Evolutionary conservation across 2,329 filamentous ascomycete species (phyloP), one percentile per base, ranked within the genome.

Genomic region (Camillea tinctor): DNA sequence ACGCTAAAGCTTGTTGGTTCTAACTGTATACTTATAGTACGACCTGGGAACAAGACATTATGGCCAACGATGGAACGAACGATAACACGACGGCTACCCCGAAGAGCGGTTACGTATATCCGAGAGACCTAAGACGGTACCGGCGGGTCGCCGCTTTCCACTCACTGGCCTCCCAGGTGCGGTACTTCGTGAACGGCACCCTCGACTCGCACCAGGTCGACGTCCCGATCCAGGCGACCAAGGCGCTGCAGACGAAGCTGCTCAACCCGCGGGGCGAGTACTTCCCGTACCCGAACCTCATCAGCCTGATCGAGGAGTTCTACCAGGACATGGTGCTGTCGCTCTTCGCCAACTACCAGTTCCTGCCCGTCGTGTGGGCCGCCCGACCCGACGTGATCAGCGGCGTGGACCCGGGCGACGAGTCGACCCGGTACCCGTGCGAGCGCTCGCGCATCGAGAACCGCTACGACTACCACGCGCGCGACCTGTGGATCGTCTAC

Each of bases 241-340:
- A 76, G 3, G 73, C 77, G 19, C 71, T 77, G 7, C 76, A 77
- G 59, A 81, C 79, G 1, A 72, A 73, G n/a, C 70, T 83, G 1
- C 70, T 81, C 19, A 69, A 77, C 63, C 70, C 61, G 21, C 68
- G 68, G 11, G 72, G 64, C 5, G 72, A 74, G 48, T 75, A 70
- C 57, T 71, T 76, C 22, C 67, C 73, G 1, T 64, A 64, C 11
- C 48, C 67, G 1, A 63, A 76, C 40, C 61, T 78, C 4, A 53
- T 59, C 17, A n/a, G 63, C 0, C 57, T 64, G 8, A 61, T 78
- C 23, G 70, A 73, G 53, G 60, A 56, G 3, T 67, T 77, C 21
- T 77, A 77, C 65, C 70, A 78, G 53, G 73, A 77, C 58, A 72
- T 77, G 30, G 65, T 77, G 9, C 60, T 77, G 11, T 74, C 74